Conservation (phyloP, 2,329 filamentous ascomycete species). For the Apiospora rasikravindrae region DNA sequence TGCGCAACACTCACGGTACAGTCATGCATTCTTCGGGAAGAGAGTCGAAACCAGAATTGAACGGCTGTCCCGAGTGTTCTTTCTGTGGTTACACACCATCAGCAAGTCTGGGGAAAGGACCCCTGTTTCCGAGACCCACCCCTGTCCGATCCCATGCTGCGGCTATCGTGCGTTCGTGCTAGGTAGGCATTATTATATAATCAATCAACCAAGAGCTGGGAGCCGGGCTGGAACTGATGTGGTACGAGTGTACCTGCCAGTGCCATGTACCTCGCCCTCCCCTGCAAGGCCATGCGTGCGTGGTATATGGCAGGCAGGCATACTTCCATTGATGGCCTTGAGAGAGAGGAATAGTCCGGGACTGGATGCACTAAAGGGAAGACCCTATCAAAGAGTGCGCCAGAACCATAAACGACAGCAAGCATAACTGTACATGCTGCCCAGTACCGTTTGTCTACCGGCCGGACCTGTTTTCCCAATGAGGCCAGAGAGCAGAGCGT, state of each 20-base stretch:
- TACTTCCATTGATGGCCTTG: neutral
- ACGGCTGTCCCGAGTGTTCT: constrained; percentile 6
- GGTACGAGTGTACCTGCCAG: constrained; percentile 20
- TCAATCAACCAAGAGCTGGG: neutral
- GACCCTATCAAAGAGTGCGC: constrained; percentile 15
- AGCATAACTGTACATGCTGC: constrained; percentile 13
- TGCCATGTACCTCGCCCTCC: neutral
- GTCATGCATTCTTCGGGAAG: neutral
- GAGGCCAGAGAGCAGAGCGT: constrained; percentile 2
- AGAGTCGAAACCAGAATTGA: too few species aligned
- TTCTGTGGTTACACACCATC: constrained; percentile 10
- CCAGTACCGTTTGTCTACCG: constrained; percentile 16
- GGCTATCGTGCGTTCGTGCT: constrained; percentile 34
- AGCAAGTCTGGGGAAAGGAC: constrained; percentile 19
- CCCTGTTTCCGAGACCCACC: constrained; percentile 16
- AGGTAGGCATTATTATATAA: constrained; percentile 17
- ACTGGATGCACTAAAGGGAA: neutral
- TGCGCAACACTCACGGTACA: neutral
- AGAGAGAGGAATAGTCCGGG: constrained; percentile 13
- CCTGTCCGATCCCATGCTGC: constrained; percentile 28
- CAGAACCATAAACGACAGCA: constrained; percentile 9
- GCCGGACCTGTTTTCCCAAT: constrained; percentile 12
- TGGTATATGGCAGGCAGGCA: constrained; percentile 13
- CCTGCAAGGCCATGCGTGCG: constrained; percentile 3
- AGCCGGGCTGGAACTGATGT: constrained; percentile 1